These are phyloP conservation scores for Neurospora sublineolata DNA, from an alignment of 495 filamentous ascomycete species.

Conservation along the genomic window DNA sequence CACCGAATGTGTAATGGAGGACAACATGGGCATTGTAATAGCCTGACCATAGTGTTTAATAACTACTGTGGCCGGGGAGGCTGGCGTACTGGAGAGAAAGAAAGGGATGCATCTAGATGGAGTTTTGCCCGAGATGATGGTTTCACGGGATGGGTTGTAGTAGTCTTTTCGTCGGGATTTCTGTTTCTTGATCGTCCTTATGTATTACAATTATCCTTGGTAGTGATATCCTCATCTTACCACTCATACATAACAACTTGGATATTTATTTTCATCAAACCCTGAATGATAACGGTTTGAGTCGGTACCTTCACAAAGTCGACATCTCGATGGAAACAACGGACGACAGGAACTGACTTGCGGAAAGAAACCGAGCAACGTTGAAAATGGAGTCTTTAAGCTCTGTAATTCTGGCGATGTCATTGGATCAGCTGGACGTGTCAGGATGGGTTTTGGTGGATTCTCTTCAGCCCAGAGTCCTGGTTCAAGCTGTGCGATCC, in stretches of 20 bases:
- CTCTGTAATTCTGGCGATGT: neutral
- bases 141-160: neutral
- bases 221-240: neutral
- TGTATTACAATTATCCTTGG: neutral
- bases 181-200: neutral
- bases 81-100: neutral
- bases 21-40: neutral
- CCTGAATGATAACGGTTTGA: neutral
- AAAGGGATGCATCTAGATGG: neutral
- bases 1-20: constrained; percentile 57
- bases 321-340: neutral
- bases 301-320: neutral
- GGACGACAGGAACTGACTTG: neutral
- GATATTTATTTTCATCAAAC: neutral
- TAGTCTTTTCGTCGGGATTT: neutral
- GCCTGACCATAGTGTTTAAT: neutral
- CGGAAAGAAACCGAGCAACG: neutral
- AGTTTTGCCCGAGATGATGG: neutral
- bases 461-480: neutral
- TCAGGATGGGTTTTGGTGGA: neutral
- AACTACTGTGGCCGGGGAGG: neutral
- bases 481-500: neutral
- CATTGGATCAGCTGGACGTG: neutral
- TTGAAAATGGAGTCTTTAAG: neutral
- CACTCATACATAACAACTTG: neutral